Percentiles rank a stretch among this genome's conserved stretches.
Conservation (phyloP, 352 stramenopile genomes). For the Globisporangium irregulare region DNA sequence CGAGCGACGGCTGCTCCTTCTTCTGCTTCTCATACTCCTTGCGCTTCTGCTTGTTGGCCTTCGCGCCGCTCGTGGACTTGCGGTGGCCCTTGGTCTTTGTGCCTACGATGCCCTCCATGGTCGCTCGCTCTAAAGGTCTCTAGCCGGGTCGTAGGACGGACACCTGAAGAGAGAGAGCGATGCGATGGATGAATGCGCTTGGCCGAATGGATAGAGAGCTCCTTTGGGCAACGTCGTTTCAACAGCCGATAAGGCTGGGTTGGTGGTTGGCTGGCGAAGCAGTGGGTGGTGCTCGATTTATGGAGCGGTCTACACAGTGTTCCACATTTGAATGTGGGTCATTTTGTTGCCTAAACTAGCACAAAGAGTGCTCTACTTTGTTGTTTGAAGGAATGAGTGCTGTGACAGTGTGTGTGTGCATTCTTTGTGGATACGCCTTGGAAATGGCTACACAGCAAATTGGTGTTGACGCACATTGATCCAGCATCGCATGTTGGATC, state of each 20-base stretch:
- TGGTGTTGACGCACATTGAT: too few species aligned
- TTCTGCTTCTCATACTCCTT: slow-evolving; percentile 87
- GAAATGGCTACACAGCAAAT: too few species aligned
- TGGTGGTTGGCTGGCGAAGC: slow-evolving; percentile 9
- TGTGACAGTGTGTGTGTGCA: not conserved
- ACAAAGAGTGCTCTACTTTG: too few species aligned
- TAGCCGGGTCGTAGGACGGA: too few species aligned
- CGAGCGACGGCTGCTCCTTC: slow-evolving; percentile 71
- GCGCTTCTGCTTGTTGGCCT: slow-evolving; percentile 95
- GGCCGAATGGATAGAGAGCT: not conserved
- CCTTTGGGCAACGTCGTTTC: slow-evolving; percentile 11
- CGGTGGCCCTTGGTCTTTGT: slow-evolving; percentile 64
- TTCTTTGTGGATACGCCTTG: not conserved
- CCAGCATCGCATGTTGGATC: too few species aligned
- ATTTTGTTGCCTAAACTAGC: not conserved
- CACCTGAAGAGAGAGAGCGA: not conserved
- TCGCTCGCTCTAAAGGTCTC: not conserved
- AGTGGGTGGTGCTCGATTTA: not conserved
- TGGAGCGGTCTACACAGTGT: not conserved
- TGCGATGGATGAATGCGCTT: slow-evolving; percentile 1
- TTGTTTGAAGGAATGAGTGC: not conserved
- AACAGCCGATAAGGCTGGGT: not conserved
- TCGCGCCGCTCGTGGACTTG: slow-evolving; percentile 86
- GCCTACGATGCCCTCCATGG: slow-evolving; percentile 29
- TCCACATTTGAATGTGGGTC: not conserved